phyloP scores from a whole-genome alignment of 1,284 basidiomycete genomes.

The Trametes pubescens region DNA sequence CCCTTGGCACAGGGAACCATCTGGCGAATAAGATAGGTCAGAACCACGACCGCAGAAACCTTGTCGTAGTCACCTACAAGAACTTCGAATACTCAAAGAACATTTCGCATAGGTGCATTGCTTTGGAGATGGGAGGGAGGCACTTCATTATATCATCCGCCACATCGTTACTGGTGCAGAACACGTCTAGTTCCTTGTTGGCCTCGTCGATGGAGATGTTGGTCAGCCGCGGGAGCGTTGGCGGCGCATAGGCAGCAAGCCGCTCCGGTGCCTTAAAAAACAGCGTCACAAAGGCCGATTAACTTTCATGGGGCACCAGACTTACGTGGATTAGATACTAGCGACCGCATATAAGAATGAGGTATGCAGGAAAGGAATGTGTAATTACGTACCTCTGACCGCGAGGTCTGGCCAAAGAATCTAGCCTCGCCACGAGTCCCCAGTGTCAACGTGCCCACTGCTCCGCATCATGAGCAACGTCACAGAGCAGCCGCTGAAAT shows the following conservation, averaged over 20 bases:
- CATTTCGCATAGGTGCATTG: conserved; percentile 60
- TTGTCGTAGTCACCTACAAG: conserved; percentile 45
- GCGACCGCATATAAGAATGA: neutral
- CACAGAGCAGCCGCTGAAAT: neutral
- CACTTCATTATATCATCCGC: conserved; percentile 50
- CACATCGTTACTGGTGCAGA: conserved; percentile 44
- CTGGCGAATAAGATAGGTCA: conserved; percentile 24
- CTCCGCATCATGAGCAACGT: neutral
- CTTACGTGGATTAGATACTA: conserved; percentile 63
- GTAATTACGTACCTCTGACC: conserved; percentile 60
- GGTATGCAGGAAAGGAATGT: conserved; percentile 12
- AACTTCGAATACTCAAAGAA: conserved; percentile 62
- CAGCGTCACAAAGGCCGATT: neutral
- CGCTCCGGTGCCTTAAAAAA: conserved; percentile 33
- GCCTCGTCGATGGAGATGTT: conserved; percentile 37
- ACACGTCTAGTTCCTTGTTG: conserved; percentile 43
- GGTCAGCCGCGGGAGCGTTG: conserved; percentile 29
- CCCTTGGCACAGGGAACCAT: conserved; percentile 41
- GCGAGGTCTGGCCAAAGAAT: conserved; percentile 69
- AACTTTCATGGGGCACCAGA: neutral
- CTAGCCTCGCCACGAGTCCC: conserved; percentile 60
- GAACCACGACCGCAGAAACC: neutral
- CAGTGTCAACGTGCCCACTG: conserved; percentile 66
- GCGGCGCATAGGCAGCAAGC: conserved; percentile 13
- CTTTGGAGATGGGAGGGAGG: conserved; percentile 60